Base-by-base conservation (phyloP, 768 basidiomycete genomes). In the Porphyrellus cyaneotinctus region DNA sequence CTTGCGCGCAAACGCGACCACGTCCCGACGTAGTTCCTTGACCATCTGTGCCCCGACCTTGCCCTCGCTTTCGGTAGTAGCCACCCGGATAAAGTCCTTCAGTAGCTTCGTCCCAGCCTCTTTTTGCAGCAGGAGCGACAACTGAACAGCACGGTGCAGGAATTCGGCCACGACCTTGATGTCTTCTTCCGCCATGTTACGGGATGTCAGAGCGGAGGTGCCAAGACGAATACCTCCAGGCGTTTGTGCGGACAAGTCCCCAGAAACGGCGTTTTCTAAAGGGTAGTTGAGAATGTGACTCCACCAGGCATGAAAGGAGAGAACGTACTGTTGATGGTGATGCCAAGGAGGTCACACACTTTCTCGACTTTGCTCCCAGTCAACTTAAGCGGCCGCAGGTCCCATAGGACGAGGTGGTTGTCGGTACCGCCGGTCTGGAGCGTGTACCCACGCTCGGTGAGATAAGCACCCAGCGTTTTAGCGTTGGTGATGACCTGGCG, bases 321-420 rank as follows among this genome's bases (percentile, higher is more conserved):
- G 31, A 28, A 72, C 88, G 62, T 60, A 91, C 90, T 93, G 77
- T 94, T 93, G 74, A 97, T 92, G 30, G 95, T 97, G 69, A 98
- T 97, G 53, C 92, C 92, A 71, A 92, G 84, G 46, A 97, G 79
- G 69, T 98, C 95, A 71, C 97, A 97, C 61, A 99, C 83, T 79
- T 97, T 97, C 79, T 97, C 95, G 52, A 99, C 85, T 75, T 98
- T 98, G 78, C 87, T 90, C 45, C 97, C 97, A n/a, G 97, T 97
- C 67, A 98, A 75, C 44, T 91, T 89, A 57, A 97, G 79, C 28
- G 97, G 97, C 32, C 97, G 84, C 56, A 97, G 82, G 66, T 98
- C 97, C 95, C 95, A 97, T 44, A 99, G 87, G 44, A 98, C 86
- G 59, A 98, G 84, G 72, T 99, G 97, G 79, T 91, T 98, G 71